Percentiles rank a stretch among this genome's conserved stretches.
Evolutionary conservation across 768 basidiomycete species (phyloP).

Genomic region (Suillus variegatus): DNA sequence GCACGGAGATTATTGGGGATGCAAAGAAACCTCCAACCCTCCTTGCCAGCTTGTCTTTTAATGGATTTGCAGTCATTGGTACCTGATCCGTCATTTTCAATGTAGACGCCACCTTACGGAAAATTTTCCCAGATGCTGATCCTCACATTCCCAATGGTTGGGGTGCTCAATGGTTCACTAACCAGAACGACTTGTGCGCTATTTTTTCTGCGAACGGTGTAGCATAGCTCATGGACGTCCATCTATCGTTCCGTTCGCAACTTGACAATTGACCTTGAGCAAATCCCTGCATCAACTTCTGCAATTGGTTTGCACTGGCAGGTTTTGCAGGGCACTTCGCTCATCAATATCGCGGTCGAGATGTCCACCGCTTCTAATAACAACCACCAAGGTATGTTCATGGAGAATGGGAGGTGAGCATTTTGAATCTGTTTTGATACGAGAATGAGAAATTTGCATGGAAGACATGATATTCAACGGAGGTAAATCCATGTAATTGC

Average conservation of each 20-base stretch:
- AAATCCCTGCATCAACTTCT: constrained; percentile 51
- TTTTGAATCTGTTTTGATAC: not conserved
- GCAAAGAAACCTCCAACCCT: constrained; percentile 65
- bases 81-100: constrained; percentile 11
- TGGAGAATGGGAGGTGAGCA: constrained; percentile 77
- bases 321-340: constrained; percentile 74
- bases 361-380: constrained; percentile 68
- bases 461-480: constrained; percentile 48
- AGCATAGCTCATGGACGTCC: not conserved
- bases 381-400: constrained; percentile 71
- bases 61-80: constrained; percentile 79
- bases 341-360: constrained; percentile 70
- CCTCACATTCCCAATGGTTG: constrained; percentile 66
- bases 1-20: constrained; percentile 79
- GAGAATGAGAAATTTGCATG: not conserved
- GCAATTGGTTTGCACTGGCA: constrained; percentile 84
- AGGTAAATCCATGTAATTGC: constrained; percentile 28
- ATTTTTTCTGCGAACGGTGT: not conserved
- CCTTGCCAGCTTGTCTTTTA: constrained; percentile 59
- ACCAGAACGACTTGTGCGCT: constrained; percentile 70
- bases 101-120: not conserved
- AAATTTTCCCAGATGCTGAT: constrained; percentile 54
- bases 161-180: constrained; percentile 59
- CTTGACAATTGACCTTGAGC: constrained; percentile 68
- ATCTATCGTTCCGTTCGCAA: constrained; percentile 76